These are phyloP conservation scores for Lodderomyces oxycetoniae DNA, from an alignment of 1,139 yeast genomes.

Conservation along the genomic window DNA sequence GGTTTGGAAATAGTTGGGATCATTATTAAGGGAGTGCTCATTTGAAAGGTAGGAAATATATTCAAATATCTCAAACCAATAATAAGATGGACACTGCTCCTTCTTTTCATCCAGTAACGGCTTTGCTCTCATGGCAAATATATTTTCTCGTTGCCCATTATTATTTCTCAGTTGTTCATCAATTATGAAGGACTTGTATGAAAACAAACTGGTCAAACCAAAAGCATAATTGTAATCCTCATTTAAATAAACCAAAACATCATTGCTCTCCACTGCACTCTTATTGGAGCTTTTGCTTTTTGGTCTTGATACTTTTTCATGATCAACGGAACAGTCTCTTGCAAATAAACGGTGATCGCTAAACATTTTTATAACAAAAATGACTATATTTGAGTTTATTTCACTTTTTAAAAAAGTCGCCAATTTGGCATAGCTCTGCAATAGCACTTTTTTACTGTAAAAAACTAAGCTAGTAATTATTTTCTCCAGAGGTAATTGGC, in stretches of 20 bases:
- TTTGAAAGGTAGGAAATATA: conserved; percentile 20
- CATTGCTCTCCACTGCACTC: conserved; percentile 16
- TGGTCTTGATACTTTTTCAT: conserved; percentile 23
- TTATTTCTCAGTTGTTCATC: too few relatives aligned
- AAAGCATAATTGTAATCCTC: conserved; percentile 36
- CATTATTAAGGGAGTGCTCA: conserved; percentile 30
- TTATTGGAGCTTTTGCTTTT: conserved; percentile 19
- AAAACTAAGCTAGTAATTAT: conserved; percentile 31
- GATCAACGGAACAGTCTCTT: conserved; percentile 17
- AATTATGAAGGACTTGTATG: not conserved
- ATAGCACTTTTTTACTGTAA: conserved; percentile 31
- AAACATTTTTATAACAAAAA: conserved; percentile 36
- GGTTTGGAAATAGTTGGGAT: conserved; percentile 22
- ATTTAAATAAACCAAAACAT: conserved; percentile 20
- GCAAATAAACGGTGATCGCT: conserved; percentile 37
- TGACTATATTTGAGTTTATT: conserved; percentile 39
- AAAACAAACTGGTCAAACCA: conserved; percentile 30
- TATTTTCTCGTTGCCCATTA: too few relatives aligned
- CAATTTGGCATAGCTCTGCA: conserved; percentile 31
- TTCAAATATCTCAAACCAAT: conserved; percentile 37
- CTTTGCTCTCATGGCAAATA: too few relatives aligned
- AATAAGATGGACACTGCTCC: too few relatives aligned
- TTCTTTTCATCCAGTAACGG: too few relatives aligned
- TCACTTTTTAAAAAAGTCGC: conserved; percentile 31
- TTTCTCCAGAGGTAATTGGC: conserved; percentile 24